Evolutionary conservation across 768 basidiomycete species (phyloP), one percentile per base, ranked within the genome.

Genomic region (Boletus sp.): DNA sequence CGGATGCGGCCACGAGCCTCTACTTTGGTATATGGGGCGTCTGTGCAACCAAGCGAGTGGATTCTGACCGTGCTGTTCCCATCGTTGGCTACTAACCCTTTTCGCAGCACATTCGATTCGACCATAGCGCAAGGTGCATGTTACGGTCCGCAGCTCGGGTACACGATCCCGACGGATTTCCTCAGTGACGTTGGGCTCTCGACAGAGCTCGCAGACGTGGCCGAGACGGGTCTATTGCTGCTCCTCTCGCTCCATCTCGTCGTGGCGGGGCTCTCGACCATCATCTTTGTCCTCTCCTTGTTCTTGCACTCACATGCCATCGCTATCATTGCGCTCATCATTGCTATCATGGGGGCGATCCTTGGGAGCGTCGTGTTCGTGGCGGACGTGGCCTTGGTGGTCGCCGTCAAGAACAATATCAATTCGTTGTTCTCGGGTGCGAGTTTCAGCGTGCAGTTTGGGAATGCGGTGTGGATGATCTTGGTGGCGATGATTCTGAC

Each of bases 1-100:
- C 84, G 11, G 76, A 76, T 55, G 69, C 83, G 13, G 83, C 83
- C 29, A 85, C 83, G 4, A 74, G 77, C 59, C 69, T 91, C 10
- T 78, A 82, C 34, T 87, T 92, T 56, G 92, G 92, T 4, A 85
- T 92, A 6, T 93, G 90, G 87, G 92, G 92, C 1, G 76, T 85
- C 34, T 94, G 92, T 70, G 84, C 84, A 1, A 70, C 70, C n/a
- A 81, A 76, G 83, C 79, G 44, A 56, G 61, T 58, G 14, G 37
- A 34, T 15, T 13, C 5, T 21, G 10, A 1, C n/a, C 10, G 15
- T 23, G 6, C n/a, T 17, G 9, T 29, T 21, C 21, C 19, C 14
- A 2, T 10, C 17, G 13, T 7, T 5, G 21, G 6, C 11, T n/a
- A 6, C 35, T 54, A 9, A 56, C 47, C 11, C 8, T 19, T 14